phyloP scores from a whole-genome alignment of 169 alveolate genomes.

The Plasmodium fragile region DNA sequence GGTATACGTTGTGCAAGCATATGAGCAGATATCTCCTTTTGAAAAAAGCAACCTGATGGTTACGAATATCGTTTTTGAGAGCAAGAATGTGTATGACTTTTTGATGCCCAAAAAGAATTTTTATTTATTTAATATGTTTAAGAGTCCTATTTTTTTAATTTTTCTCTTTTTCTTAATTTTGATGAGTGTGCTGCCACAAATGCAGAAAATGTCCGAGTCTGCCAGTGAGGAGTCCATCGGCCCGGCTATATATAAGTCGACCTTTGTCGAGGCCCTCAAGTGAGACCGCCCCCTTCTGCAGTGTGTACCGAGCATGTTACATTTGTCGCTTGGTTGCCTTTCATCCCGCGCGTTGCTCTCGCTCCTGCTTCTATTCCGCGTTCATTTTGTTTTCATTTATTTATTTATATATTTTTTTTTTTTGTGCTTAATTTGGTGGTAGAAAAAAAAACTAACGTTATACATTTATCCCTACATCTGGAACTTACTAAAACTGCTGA shows the following conservation, averaged over 20 bases:
- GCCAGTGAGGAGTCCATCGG: conserved; percentile 44
- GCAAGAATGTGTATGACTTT: conserved; percentile 46
- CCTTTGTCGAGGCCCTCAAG: conserved; percentile 51
- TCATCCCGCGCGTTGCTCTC: neutral
- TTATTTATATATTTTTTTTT: neutral
- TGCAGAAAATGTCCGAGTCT: conserved; percentile 65
- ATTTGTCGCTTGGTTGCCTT: neutral
- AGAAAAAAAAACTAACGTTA: neutral
- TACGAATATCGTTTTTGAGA: conserved; percentile 39
- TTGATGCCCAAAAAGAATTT: conserved; percentile 44
- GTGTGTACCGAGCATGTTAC: neutral
- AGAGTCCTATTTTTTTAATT: conserved; percentile 70
- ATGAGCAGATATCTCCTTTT: conserved; percentile 63
- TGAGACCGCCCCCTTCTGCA: neutral
- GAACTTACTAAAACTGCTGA: neutral
- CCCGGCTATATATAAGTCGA: conserved; percentile 29
- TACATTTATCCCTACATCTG: neutral
- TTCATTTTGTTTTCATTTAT: neutral
- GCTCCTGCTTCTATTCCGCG: neutral
- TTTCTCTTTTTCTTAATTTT: conserved; percentile 66
- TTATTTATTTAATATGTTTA: conserved; percentile 36
- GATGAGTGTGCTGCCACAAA: conserved; percentile 58
- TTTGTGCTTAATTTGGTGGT: neutral
- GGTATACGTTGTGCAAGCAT: conserved; percentile 56
- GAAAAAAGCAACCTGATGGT: conserved; percentile 63